Conservation (phyloP, 805 yeast genomes). For the Ogataea populi-albae region DNA sequence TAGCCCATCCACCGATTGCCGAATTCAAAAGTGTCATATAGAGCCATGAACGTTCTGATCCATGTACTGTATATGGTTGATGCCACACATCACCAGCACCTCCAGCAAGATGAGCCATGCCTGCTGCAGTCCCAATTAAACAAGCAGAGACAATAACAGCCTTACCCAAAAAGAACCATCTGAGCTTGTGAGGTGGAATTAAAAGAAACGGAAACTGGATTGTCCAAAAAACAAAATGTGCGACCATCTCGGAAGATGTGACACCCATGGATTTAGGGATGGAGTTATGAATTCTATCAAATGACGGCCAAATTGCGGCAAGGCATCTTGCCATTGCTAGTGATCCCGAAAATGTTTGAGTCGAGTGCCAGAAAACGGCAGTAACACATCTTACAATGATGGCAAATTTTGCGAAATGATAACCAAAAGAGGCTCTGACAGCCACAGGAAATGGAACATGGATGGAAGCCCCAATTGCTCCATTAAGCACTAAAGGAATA, state of each 20-base stretch:
- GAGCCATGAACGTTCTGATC: slow-evolving; percentile 28
- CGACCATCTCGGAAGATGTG: slow-evolving; percentile 29
- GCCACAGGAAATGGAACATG: slow-evolving; percentile 37
- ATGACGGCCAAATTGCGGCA: slow-evolving; percentile 29
- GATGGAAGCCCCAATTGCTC: slow-evolving; percentile 33
- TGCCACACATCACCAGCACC: slow-evolving; percentile 26
- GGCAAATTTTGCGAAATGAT: slow-evolving; percentile 32
- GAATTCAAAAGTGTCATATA: slow-evolving; percentile 27
- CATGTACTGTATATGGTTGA: slow-evolving; percentile 19
- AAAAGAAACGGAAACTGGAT: slow-evolving; percentile 33
- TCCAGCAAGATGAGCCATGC: slow-evolving; percentile 33
- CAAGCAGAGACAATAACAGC: slow-evolving; percentile 28
- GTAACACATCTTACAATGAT: slow-evolving; percentile 34
- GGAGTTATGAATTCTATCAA: slow-evolving; percentile 21
- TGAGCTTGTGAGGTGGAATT: slow-evolving; percentile 34
- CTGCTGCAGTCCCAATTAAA: slow-evolving; percentile 29
- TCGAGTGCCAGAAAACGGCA: slow-evolving; percentile 29
- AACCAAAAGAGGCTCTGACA: slow-evolving; percentile 33
- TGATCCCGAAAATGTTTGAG: slow-evolving; percentile 29
- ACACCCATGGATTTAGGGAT: slow-evolving; percentile 30
- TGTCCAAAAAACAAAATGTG: slow-evolving; percentile 33
- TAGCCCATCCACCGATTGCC: slow-evolving; percentile 35
- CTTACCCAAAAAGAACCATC: slow-evolving; percentile 34
- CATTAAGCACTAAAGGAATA: slow-evolving; percentile 24
- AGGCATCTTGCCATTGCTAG: slow-evolving; percentile 29